Evolutionary conservation across 306 rosid genomes (phyloP), one percentile per base, ranked within the genome.

Genomic region (Quillaja saponaria): DNA sequence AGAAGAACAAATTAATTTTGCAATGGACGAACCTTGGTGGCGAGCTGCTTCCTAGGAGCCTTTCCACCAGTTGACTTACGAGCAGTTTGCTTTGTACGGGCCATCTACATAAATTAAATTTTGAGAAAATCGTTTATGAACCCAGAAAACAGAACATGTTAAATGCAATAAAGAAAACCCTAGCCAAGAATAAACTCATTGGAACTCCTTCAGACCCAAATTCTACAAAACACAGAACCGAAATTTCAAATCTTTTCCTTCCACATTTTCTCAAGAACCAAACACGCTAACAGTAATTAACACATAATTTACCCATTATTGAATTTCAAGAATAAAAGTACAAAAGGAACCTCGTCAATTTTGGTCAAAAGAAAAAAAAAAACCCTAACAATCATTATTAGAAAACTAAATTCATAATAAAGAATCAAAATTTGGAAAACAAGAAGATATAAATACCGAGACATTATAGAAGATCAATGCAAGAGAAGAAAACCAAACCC

Each of bases 1-100:
- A 6, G 13, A 14, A 11, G 6, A 3, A 17, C 3, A 0, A 16
- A 52, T 14, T 13, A 31, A 33, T n/a, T 11, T 17, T 1, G 1
- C 0, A 8, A 49, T 1, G 12, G 15, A 4, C 41, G 58, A n/a
- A 90, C 97, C 97, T 91, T 91, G 25, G 97, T 91, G 13, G 97
- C 97, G 13, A 91, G 96, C 59, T 91, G 97, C 95, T 91, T 91
- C 84, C 97, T 78, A 0, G 96, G 97, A 9, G 97, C 97, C 67
- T 91, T 91, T 59, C 97, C 97, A 67, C 97, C 96, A 0, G 97
- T 90, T 0, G 97, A 90, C 77, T 90, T 90, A 1, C 97, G 97
- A 47, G 97, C 97, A 14, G 97, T 90, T 83, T 90, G 97, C 82
- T 91, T 91, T 0, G 97, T 91, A 91, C 97, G 97, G 34, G 97